Conservation (phyloP, 805 yeast genomes). For the Kazachstania kunashirensis region DNA sequence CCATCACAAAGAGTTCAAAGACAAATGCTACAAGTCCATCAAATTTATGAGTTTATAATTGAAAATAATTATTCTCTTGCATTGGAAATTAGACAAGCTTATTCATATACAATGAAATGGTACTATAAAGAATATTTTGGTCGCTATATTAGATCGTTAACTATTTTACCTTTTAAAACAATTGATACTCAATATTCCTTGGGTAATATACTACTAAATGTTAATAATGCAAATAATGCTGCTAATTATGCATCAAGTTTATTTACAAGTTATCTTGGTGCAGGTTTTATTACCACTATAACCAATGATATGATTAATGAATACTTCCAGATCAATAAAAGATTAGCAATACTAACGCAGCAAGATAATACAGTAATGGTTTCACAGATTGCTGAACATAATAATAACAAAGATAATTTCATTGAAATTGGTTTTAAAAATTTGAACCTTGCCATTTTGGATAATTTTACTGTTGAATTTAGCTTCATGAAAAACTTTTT, state of each 20-base stretch:
- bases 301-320: constrained; percentile 36
- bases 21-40: constrained; percentile 51
- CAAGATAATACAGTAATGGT: constrained; percentile 59
- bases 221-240: constrained; percentile 2
- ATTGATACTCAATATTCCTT: constrained; percentile 50
- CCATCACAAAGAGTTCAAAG: constrained; percentile 72
- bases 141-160: constrained; percentile 63
- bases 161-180: constrained; percentile 45
- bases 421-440: constrained; percentile 66
- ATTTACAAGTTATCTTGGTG: constrained; percentile 20
- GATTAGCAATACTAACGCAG: constrained; percentile 48
- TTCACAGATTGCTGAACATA: constrained; percentile 76
- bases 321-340: constrained; percentile 46
- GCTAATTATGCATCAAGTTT: constrained; percentile 19
- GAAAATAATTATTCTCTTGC: constrained; percentile 54
- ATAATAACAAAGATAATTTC: constrained; percentile 56
- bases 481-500: constrained; percentile 66
- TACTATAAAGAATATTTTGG: constrained; percentile 74
- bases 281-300: constrained; percentile 7
- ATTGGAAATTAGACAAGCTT: constrained; percentile 65
- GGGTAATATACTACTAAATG: constrained; percentile 34
- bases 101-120: constrained; percentile 86
- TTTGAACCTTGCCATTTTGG: constrained; percentile 62
- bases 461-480: constrained; percentile 70
- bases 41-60: constrained; percentile 48